A percentile compares a stretch with the other conserved stretches of the same genome.
phyloP scores from a whole-genome alignment of 345 rosid genomes.

The Eucalyptus decipiens region DNA sequence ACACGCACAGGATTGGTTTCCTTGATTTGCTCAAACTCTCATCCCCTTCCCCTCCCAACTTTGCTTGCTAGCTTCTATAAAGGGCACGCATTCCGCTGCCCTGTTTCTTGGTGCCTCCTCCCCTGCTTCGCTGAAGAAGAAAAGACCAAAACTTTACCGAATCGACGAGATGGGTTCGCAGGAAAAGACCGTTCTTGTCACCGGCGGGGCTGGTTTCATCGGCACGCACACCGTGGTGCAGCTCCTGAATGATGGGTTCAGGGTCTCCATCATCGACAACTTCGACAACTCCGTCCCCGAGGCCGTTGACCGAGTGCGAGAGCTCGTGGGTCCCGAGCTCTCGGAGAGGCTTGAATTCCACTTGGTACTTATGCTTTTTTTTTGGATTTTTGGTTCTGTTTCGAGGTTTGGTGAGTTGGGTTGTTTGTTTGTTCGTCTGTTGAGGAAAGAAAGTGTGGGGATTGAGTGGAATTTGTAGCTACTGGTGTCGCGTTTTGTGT shows the following conservation, averaged over 20 bases:
- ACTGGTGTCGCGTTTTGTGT: neutral
- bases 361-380: slow-evolving; percentile 23
- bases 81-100: neutral
- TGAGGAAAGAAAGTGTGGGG: neutral
- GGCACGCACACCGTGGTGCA: slow-evolving; percentile 87
- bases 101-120: neutral
- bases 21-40: neutral
- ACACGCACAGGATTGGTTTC: neutral
- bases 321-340: slow-evolving; percentile 70
- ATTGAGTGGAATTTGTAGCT: neutral
- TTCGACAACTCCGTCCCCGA: slow-evolving; percentile 70
- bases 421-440: neutral
- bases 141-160: neutral
- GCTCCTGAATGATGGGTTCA: slow-evolving; percentile 71
- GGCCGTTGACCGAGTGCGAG: slow-evolving; percentile 72
- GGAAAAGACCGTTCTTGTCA: slow-evolving; percentile 52
- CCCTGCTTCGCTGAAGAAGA: neutral
- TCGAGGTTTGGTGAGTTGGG: neutral
- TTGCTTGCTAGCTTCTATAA: neutral
- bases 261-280: slow-evolving; percentile 77
- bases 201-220: slow-evolving; percentile 97
- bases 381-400: neutral
- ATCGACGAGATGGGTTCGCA: neutral
- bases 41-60: neutral
- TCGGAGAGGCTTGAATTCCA: slow-evolving; percentile 64